These are phyloP conservation scores for Cymbidium sinense DNA, from an alignment of 106 monocot species.

Conservation along the genomic window DNA sequence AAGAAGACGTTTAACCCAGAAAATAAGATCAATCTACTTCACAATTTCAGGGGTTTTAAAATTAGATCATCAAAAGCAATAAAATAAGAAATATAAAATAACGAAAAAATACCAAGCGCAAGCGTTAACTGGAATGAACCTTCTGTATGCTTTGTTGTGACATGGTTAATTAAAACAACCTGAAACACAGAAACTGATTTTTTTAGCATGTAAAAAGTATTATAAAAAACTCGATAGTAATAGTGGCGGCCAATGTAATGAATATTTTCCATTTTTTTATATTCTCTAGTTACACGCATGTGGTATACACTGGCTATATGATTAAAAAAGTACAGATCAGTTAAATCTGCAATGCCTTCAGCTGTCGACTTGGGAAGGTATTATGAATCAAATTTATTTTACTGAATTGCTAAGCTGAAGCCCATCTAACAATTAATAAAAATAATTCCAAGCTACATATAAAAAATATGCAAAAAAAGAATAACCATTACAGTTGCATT, in stretches of 20 bases:
- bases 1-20: no score
- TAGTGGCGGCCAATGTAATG: background rate
- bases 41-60: background rate
- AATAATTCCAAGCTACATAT: background rate
- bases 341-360: background rate
- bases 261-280: background rate
- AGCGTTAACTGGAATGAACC: constrained; percentile 87
- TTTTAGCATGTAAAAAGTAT: background rate
- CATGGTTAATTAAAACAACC: constrained; percentile 84
- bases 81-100: background rate
- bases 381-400: background rate
- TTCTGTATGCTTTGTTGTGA: constrained; percentile 69
- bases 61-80: background rate
- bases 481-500: background rate
- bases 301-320: background rate
- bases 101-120: constrained; percentile 56
- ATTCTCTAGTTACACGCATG: background rate
- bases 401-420: background rate
- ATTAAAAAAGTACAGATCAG: background rate
- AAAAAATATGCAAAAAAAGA: background rate
- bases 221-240: background rate
- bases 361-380: background rate
- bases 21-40: background rate
- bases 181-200: constrained; percentile 15
- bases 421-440: background rate